Evolutionary conservation across 2,329 filamentous ascomycete species (phyloP), one percentile per base, ranked within the genome.

Genomic region (Aspergillus tamarii): DNA sequence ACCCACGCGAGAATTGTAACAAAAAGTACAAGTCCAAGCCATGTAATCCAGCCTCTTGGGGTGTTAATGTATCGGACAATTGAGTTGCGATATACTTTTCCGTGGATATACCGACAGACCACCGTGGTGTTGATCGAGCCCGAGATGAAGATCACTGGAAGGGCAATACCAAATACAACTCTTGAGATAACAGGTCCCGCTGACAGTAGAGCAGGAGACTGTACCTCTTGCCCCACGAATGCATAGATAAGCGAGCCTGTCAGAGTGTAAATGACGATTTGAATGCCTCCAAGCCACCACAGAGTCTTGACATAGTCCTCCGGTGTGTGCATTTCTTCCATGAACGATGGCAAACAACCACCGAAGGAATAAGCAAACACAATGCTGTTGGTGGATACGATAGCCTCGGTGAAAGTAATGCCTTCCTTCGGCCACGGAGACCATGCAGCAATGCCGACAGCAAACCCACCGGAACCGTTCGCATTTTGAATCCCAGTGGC

Each of bases 291-390:
- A 10, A 65, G 43, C 52, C 46, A 59, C 63, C 60, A 65, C 7
- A 63, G 41, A 0, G 63, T 52, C 36, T 65, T 65, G 10, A 57
- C 21, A 11, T 59, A 65, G 28, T 65, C 63, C 9, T 36, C 52
- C 9, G 52, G 52, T 2, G 52, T 54, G 32, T 54, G 52, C 52
- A 54, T 53, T 11, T 53, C 63, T 14, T 59, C 59, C 63, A 64
- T 64, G n/a, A 64, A 64, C 0, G 63, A 62, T 11, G 57, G 53
- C 26, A 59, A 28, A 12, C 55, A 62, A 19, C 55, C 56, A 34
- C 77, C 76, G 66, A 81, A 81, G 34, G 76, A 77, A 69, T 80
- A 82, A n/a, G 73, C 69, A 45, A 74, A 75, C 26, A 73, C 65
- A 28, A 76, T 72, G 43, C 74, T 74, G 52, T 70, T 69, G 53